Conservation (phyloP, 2,329 filamentous ascomycete genomes). For the Fusarium anguioides region DNA sequence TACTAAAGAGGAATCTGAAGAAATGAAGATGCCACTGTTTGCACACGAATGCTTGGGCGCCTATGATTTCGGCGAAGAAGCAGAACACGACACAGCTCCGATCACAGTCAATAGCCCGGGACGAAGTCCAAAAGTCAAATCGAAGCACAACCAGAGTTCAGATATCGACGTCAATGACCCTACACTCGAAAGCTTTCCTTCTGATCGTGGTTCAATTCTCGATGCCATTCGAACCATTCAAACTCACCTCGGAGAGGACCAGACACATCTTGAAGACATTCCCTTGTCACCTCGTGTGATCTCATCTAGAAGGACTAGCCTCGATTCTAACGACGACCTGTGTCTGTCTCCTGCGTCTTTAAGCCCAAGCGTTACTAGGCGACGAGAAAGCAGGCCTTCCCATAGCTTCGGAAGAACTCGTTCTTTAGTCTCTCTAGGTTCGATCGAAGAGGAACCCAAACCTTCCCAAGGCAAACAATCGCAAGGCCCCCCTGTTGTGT, state of each 20-base stretch:
- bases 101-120: constrained; percentile 31
- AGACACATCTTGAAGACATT: constrained; percentile 50
- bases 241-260: constrained; percentile 56
- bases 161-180: constrained; percentile 58
- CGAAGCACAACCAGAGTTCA: constrained; percentile 31
- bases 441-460: constrained; percentile 59
- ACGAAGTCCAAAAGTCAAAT: constrained; percentile 25
- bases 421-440: constrained; percentile 56
- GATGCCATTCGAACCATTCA: constrained; percentile 59
- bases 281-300: constrained; percentile 52
- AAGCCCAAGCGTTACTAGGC: constrained; percentile 50
- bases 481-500: constrained; percentile 31
- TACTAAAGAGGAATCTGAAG: constrained; percentile 27
- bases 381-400: constrained; percentile 49
- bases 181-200: constrained; percentile 61
- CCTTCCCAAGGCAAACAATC: constrained; percentile 17
- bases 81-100: constrained; percentile 44
- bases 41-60: constrained; percentile 60
- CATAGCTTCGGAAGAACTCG: constrained; percentile 51
- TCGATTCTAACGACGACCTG: constrained; percentile 54
- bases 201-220: constrained; percentile 57
- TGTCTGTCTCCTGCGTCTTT: constrained; percentile 50
- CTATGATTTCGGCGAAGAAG: constrained; percentile 51
- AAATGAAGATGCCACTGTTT: constrained; percentile 55
- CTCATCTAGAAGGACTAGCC: constrained; percentile 49